Conservation (phyloP, 257 asterid genomes). For the Solanum arcanum region DNA sequence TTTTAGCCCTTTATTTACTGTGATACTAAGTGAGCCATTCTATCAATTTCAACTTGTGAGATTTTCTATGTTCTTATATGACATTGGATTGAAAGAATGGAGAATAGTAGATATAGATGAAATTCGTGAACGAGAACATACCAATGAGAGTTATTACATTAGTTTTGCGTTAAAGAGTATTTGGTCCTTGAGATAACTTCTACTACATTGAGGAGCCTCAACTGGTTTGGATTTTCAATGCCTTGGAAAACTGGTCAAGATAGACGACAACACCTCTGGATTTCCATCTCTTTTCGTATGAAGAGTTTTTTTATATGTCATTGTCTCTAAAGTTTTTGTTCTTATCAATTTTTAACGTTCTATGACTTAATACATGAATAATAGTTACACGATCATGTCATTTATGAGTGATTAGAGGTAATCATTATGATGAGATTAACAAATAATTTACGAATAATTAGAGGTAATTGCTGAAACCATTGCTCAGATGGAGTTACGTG, state of each 20-base stretch:
- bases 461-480: too few species aligned
- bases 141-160: not conserved
- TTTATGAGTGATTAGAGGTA: not conserved
- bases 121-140: not conserved
- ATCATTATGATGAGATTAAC: too few species aligned
- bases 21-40: too few species aligned
- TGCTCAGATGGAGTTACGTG: too few species aligned
- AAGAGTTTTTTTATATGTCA: not conserved
- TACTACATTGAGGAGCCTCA: not conserved
- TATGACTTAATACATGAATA: not conserved
- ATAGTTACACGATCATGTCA: not conserved
- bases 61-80: not conserved
- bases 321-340: too few species aligned
- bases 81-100: not conserved
- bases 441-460: too few species aligned
- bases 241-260: not conserved
- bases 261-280: not conserved
- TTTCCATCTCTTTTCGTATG: not conserved
- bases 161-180: not conserved
- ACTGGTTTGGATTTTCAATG: not conserved
- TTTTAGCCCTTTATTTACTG: too few species aligned
- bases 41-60: too few species aligned
- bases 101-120: not conserved
- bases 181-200: not conserved
- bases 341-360: too few species aligned